These are phyloP conservation scores for Ophiosphaerella herpotricha DNA, from an alignment of 2,329 filamentous ascomycete species.

Conservation along the genomic window DNA sequence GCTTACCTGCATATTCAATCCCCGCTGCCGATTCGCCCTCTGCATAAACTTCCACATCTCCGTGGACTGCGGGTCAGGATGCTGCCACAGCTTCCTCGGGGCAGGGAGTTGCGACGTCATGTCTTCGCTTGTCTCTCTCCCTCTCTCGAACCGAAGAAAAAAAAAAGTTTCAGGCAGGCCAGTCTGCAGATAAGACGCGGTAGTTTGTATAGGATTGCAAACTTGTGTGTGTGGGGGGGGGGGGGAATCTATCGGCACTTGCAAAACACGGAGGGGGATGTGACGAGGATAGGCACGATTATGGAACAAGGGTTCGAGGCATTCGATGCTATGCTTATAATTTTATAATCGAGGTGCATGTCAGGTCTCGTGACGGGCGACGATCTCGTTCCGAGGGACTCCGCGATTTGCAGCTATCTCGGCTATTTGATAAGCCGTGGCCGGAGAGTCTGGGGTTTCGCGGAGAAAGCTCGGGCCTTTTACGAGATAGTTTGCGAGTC, in stretches of 20 bases:
- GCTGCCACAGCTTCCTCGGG: constrained; percentile 55
- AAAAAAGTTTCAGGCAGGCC: too few species aligned
- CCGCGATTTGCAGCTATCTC: background rate
- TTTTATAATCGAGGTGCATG: too few species aligned
- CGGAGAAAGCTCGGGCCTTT: too few species aligned
- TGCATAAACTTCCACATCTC: constrained; percentile 57
- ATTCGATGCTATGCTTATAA: too few species aligned
- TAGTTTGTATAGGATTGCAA: too few species aligned
- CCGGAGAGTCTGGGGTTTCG: too few species aligned
- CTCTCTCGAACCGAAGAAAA: too few species aligned
- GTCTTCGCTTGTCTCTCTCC: background rate
- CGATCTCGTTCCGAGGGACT: background rate
- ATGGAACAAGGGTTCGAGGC: too few species aligned
- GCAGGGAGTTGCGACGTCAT: constrained; percentile 14
- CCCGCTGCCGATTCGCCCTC: constrained; percentile 62
- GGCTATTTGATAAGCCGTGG: background rate
- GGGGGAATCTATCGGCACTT: background rate
- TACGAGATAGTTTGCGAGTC: too few species aligned
- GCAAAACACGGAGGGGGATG: background rate
- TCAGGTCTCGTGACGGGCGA: too few species aligned
- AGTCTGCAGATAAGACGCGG: too few species aligned
- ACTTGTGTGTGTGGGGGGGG: background rate
- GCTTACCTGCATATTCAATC: constrained; percentile 62
- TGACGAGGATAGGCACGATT: background rate
- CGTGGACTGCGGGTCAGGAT: constrained; percentile 50